A percentile compares a stretch with the other conserved stretches of the same genome.
phyloP scores from a whole-genome alignment of 768 basidiomycete species.

The Boletus subcaerulescens region DNA sequence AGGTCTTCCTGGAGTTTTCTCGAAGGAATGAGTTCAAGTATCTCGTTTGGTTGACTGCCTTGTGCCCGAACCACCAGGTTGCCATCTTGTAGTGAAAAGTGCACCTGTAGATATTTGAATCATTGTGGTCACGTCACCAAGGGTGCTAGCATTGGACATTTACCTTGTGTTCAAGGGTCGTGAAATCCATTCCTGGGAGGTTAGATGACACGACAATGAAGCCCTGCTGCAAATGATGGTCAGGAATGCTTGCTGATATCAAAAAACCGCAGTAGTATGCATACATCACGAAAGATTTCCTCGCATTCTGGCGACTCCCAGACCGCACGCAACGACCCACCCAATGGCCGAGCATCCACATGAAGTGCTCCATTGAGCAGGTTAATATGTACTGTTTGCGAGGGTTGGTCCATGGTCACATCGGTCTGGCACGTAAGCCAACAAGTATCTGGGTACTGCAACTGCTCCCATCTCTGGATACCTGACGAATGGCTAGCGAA shows the following conservation, averaged over 20 bases:
- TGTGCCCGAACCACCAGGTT: conserved; percentile 10
- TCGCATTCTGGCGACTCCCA: background rate
- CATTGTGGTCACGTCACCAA: background rate
- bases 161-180: conserved; percentile 2
- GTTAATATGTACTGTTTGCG: background rate
- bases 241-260: background rate
- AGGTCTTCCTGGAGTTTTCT: conserved; percentile 15
- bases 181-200: background rate
- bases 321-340: conserved; percentile 2
- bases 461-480: conserved; percentile 4
- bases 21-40: conserved; percentile 19
- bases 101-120: conserved; percentile 7
- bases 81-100: conserved; percentile 5
- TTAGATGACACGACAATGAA: background rate
- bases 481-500: conserved; percentile 5
- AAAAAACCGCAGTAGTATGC: background rate
- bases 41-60: background rate
- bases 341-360: conserved; percentile 14
- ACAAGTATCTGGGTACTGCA: background rate
- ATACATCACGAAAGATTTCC: background rate
- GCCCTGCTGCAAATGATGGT: background rate
- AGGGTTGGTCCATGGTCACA: background rate
- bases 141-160: no score
- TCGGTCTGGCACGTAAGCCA: conserved; percentile 16
- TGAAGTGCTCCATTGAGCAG: conserved; percentile 15